A percentile compares a stretch with the other conserved stretches of the same genome.
Evolutionary conservation across 176 grass and related monocot genomes (phyloP).

Genomic region (Oryza officinalis): DNA sequence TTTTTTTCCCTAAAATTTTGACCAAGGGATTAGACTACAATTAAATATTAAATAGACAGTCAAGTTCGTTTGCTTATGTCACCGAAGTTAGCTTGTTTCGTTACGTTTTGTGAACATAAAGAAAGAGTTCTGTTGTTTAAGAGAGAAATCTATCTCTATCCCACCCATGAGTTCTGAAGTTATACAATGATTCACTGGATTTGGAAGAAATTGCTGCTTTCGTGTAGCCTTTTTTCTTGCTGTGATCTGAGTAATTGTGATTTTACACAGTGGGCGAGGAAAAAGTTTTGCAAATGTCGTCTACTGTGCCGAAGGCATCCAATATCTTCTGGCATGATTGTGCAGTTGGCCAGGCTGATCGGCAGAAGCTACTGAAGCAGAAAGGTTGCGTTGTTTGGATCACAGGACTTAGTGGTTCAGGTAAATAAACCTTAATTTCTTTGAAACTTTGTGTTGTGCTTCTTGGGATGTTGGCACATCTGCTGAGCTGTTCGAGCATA

Average conservation of each 20-base stretch:
- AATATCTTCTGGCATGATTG: slow-evolving; percentile 93
- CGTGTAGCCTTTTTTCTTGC: neutral
- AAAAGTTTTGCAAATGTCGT: slow-evolving; percentile 38
- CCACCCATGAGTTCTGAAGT: neutral
- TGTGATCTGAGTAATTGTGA: slow-evolving; percentile 2
- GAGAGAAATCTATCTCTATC: neutral
- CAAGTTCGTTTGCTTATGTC: neutral
- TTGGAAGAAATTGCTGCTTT: neutral
- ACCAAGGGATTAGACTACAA: neutral
- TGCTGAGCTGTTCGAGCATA: neutral
- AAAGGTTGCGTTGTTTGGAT: slow-evolving; percentile 94
- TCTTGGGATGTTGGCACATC: neutral
- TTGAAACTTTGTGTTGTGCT: neutral
- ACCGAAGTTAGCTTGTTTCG: neutral
- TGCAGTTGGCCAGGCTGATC: slow-evolving; percentile 61
- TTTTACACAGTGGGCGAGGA: slow-evolving; percentile 29
- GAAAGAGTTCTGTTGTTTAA: neutral
- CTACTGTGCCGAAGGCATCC: slow-evolving; percentile 42
- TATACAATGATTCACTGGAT: neutral
- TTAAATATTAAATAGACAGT: neutral
- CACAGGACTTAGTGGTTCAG: slow-evolving; percentile 86
- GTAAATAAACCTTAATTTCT: slow-evolving; percentile 27
- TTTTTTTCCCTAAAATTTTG: neutral
- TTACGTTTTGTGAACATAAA: neutral
- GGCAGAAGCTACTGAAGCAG: slow-evolving; percentile 70